These are phyloP conservation scores for Trypethelium eluteriae DNA, from an alignment of 495 filamentous ascomycete genomes.

Conservation along the genomic window DNA sequence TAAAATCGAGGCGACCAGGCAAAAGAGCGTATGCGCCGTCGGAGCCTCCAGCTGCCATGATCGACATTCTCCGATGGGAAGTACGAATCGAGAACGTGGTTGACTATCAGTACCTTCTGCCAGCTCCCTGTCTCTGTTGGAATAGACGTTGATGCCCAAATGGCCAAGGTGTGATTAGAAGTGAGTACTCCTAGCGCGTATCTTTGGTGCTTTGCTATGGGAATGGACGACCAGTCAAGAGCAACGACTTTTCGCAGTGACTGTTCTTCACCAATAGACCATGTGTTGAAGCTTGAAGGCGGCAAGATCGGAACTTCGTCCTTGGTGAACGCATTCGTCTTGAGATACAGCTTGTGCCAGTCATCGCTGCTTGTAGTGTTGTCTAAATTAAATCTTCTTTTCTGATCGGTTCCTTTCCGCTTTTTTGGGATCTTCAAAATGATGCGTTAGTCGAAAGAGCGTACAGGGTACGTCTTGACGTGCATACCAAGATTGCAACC, in stretches of 20 bases:
- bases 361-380: conserved; percentile 19
- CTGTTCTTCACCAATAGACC: conserved; percentile 59
- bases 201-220: conserved; percentile 50
- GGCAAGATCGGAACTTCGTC: conserved; percentile 46
- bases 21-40: conserved; percentile 29
- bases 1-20: conserved; percentile 25
- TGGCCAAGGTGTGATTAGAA: conserved; percentile 42
- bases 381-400: conserved; percentile 11
- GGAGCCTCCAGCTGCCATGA: conserved; percentile 19
- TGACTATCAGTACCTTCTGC: conserved; percentile 33
- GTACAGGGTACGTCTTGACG: background rate
- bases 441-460: background rate
- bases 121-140: conserved; percentile 26
- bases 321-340: conserved; percentile 46
- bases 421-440: conserved; percentile 1
- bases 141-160: conserved; percentile 25
- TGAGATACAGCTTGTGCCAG: conserved; percentile 33
- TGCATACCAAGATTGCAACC: conserved; percentile 48
- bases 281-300: conserved; percentile 41
- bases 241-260: conserved; percentile 46
- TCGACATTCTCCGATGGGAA: conserved; percentile 3
- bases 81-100: conserved; percentile 25
- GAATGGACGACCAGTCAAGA: conserved; percentile 55
- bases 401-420: conserved; percentile 13
- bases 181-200: conserved; percentile 54